Evolutionary conservation across 2,329 filamentous ascomycete genomes (phyloP).

Genomic region (Dothideomycetes sp.): DNA sequence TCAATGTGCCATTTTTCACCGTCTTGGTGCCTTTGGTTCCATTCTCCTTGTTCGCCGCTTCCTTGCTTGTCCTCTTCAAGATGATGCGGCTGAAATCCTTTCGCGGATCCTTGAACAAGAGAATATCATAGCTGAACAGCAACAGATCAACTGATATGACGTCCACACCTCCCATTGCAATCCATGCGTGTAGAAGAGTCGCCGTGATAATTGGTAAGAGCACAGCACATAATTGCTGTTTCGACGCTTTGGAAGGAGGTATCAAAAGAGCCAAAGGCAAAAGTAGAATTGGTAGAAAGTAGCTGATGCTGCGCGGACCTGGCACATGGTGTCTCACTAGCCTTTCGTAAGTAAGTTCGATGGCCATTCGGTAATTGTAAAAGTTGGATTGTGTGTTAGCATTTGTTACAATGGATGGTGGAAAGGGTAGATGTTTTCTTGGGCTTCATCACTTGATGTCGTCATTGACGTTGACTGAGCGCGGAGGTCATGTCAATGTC

Average conservation of each 20-base stretch:
- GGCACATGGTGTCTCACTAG: slow-evolving; percentile 22
- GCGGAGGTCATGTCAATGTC: too few species aligned
- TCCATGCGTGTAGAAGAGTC: slow-evolving; percentile 21
- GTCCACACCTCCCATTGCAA: slow-evolving; percentile 22
- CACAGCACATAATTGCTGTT: slow-evolving; percentile 12
- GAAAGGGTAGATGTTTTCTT: too few species aligned
- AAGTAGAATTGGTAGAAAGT: slow-evolving; percentile 21
- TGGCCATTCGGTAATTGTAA: slow-evolving; percentile 11
- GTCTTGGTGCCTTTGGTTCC: not conserved
- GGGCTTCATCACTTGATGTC: too few species aligned
- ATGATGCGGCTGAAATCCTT: slow-evolving; percentile 17
- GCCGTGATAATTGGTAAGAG: slow-evolving; percentile 21
- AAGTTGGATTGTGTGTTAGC: too few species aligned
- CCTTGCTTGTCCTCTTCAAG: not conserved
- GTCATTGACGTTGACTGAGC: too few species aligned
- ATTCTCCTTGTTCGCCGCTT: not conserved
- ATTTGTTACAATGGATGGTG: too few species aligned
- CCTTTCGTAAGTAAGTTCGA: slow-evolving; percentile 15
- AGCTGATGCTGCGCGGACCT: slow-evolving; percentile 22
- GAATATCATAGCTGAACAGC: slow-evolving; percentile 20
- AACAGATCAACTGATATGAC: slow-evolving; percentile 23
- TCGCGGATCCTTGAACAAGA: slow-evolving; percentile 22
- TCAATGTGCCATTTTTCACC: slow-evolving; percentile 2
- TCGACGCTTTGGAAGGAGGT: slow-evolving; percentile 17
- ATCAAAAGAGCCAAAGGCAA: slow-evolving; percentile 20